A percentile compares a stretch with the other conserved stretches of the same genome.
phyloP scores from a whole-genome alignment of 1,284 basidiomycete genomes.

The Ceratobasidium sp. region DNA sequence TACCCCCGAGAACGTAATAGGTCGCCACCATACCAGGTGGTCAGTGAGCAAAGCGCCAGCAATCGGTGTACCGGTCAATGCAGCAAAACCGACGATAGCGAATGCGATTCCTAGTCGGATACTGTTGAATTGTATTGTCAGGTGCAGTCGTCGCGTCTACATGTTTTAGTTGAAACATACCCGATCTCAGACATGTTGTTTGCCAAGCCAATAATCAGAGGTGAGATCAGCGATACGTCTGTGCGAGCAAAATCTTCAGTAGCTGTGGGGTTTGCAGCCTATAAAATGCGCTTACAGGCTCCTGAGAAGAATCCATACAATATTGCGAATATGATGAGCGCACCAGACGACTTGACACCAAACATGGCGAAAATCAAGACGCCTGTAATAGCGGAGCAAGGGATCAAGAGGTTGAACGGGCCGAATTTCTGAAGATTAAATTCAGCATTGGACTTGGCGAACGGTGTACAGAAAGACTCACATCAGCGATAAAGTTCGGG shows the following conservation, averaged over 20 bases:
- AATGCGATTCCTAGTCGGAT: constrained; percentile 46
- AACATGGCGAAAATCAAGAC: constrained; percentile 43
- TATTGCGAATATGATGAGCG: constrained; percentile 46
- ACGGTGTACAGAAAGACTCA: not conserved
- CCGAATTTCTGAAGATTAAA: constrained; percentile 38
- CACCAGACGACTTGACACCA: constrained; percentile 41
- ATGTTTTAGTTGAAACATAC: not conserved
- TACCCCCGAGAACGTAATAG: constrained; percentile 44
- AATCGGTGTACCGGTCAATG: constrained; percentile 43
- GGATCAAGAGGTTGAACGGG: constrained; percentile 44
- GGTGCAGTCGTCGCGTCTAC: not conserved
- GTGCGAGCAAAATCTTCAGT: not conserved
- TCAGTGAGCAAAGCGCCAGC: constrained; percentile 40
- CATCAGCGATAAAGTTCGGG: constrained; percentile 36
- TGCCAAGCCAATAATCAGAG: constrained; percentile 31
- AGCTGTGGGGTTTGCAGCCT: too few relatives aligned
- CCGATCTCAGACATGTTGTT: constrained; percentile 45
- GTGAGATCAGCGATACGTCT: constrained; percentile 44
- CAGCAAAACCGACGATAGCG: constrained; percentile 38
- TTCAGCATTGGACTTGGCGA: too few relatives aligned
- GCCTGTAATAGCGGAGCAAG: constrained; percentile 30
- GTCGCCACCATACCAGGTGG: constrained; percentile 43
- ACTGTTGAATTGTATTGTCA: not conserved
- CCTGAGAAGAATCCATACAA: constrained; percentile 50
- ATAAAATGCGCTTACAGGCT: constrained; percentile 37